These are phyloP conservation scores for Botrytis paeoniae DNA, from an alignment of 2,329 filamentous ascomycete species.

Conservation along the genomic window DNA sequence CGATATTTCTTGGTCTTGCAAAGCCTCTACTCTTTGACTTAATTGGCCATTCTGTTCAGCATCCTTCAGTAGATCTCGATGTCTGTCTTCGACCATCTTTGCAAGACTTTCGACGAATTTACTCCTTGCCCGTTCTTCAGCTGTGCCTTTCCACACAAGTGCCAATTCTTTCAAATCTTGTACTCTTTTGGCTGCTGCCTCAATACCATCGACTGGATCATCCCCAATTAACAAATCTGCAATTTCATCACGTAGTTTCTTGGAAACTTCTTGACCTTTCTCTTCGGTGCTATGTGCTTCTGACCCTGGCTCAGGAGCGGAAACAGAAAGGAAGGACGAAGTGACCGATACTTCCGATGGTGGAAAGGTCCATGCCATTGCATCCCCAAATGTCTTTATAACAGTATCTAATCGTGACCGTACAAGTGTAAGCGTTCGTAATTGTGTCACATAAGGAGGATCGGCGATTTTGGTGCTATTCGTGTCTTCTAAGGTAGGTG, in stretches of 20 bases:
- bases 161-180: constrained; percentile 74
- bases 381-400: constrained; percentile 87
- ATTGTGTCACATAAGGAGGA: constrained; percentile 69
- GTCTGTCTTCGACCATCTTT: constrained; percentile 76
- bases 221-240: constrained; percentile 58
- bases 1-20: constrained; percentile 27
- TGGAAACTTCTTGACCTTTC: constrained; percentile 79
- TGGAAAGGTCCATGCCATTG: constrained; percentile 92
- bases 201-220: constrained; percentile 64
- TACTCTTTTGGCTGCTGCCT: constrained; percentile 70
- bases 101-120: constrained; percentile 80
- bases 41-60: constrained; percentile 33
- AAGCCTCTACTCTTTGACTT: constrained; percentile 30
- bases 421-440: constrained; percentile 80
- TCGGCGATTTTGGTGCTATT: constrained; percentile 40
- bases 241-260: constrained; percentile 69
- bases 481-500: constrained; percentile 29
- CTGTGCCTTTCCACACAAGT: constrained; percentile 90
- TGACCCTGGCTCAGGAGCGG: constrained; percentile 71
- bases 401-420: constrained; percentile 82
- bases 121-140: constrained; percentile 81
- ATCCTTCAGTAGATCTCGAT: constrained; percentile 37
- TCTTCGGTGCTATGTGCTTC: constrained; percentile 72
- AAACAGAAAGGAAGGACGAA: constrained; percentile 86
- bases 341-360: constrained; percentile 81